Conservation (phyloP, 305 asterid genomes). For the Solanum hybrid region DNA sequence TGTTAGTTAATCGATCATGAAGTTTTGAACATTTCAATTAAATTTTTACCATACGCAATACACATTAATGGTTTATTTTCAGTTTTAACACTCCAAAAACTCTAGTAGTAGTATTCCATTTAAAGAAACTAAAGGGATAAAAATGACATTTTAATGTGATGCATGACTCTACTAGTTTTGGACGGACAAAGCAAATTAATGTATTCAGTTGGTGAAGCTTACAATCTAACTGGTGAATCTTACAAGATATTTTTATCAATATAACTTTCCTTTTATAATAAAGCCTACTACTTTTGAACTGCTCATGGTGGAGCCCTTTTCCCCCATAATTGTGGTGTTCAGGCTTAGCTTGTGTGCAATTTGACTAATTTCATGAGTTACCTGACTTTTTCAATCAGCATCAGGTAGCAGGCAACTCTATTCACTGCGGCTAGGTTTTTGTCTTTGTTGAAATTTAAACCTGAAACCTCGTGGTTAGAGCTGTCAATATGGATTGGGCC, state of each 20-base stretch:
- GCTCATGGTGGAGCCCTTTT: background rate
- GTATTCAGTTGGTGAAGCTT: background rate
- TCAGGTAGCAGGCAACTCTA: background rate
- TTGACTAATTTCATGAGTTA: background rate
- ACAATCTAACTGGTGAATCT: background rate
- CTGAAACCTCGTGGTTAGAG: background rate
- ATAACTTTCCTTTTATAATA: background rate
- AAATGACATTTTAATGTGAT: background rate
- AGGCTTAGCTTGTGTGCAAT: background rate
- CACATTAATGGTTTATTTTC: background rate
- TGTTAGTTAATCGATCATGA: background rate
- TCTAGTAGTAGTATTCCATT: background rate
- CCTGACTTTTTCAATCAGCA: rapidly evolving
- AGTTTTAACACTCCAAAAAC: background rate
- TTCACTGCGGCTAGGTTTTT: background rate
- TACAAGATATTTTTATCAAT: background rate
- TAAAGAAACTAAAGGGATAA: background rate
- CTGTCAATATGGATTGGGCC: no score
- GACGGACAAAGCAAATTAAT: background rate
- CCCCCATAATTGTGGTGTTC: background rate
- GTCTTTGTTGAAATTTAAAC: background rate
- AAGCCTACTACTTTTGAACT: background rate
- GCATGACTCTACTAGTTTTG: background rate
- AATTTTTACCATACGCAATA: background rate
- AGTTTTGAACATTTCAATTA: background rate